phyloP scores from a whole-genome alignment of 371 early-diverging fungal genomes.

The Mucor velutinosus region DNA sequence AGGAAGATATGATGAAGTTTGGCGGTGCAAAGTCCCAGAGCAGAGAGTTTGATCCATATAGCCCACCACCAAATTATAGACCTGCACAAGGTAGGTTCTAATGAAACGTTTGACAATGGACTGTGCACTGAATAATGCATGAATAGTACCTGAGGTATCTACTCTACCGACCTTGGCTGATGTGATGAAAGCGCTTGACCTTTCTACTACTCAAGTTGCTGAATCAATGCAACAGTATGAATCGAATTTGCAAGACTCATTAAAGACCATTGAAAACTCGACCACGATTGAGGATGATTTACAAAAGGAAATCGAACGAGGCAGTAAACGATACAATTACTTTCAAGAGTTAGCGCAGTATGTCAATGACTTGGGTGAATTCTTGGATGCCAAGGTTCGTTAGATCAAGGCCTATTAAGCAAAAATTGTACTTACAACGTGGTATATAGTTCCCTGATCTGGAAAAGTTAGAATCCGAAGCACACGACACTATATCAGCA shows the following conservation, averaged over 20 bases:
- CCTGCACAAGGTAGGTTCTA: slow-evolving; percentile 38
- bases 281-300: slow-evolving; percentile 37
- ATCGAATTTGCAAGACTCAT: slow-evolving; percentile 49
- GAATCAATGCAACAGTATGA: slow-evolving; percentile 45
- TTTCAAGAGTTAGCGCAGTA: slow-evolving; percentile 67
- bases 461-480: slow-evolving; percentile 62
- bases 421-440: neutral
- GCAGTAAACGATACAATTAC: slow-evolving; percentile 63
- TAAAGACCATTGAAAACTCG: slow-evolving; percentile 44
- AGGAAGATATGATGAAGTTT: slow-evolving; percentile 66
- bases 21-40: slow-evolving; percentile 48
- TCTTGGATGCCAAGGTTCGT: slow-evolving; percentile 69
- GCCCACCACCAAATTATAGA: slow-evolving; percentile 31
- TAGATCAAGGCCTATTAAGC: too few species aligned
- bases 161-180: slow-evolving; percentile 55
- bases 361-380: slow-evolving; percentile 66
- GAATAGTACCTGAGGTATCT: slow-evolving; percentile 56
- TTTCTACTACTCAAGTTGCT: slow-evolving; percentile 34
- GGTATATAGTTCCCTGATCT: slow-evolving; percentile 57
- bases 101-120: neutral
- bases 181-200: slow-evolving; percentile 43
- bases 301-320: slow-evolving; percentile 46
- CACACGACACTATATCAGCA: slow-evolving; percentile 44
- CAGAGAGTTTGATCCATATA: slow-evolving; percentile 25
- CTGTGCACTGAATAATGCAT: neutral